Evolutionary conservation across 2,329 filamentous ascomycete species (phyloP), one percentile per base, ranked within the genome.

Genomic region (Apiospora hydei): DNA sequence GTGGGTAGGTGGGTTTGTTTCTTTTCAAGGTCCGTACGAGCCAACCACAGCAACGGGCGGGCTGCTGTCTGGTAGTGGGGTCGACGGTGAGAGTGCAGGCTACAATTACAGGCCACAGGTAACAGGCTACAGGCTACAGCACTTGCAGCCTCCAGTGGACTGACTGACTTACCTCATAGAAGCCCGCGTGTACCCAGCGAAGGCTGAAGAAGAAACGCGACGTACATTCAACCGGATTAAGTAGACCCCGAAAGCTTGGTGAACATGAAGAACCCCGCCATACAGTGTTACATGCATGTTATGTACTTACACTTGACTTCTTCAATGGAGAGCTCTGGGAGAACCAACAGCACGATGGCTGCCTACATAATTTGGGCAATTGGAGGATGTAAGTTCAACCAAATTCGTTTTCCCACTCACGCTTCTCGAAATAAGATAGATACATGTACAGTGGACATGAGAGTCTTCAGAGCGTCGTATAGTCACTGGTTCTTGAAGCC

Each of bases 41-140:
- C 57, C 57, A 64, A 64, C 57, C 57, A 64, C 57, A 64, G 57
- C 57, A 64, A 64, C 57, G 57, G 57, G 57, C 57, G 57, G 57
- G 57, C 57, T 64, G 30, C 34, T 64, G 34, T 38, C 11, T n/a
- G 34, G n/a, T 64, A 64, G 57, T 64, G 57, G 57, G 57, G 57
- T 64, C n/a, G 57, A 41, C n/a, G 49, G 49, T 51, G n/a, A 41
- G 57, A n/a, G 16, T 41, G 18, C 53, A 16, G 53, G 49, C 41
- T 11, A 43, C 41, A 43, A 4, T 53, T 51, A n/a, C 47, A 51
- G 47, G 6, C 47, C n/a, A 6, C 34, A 38, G 34, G 34, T 8
- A 11, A 4, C 49, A 51, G 47, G n/a, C 34, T 38, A 38, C 49
- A 51, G 47, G n/a, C 34, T 38, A 38, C 34, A 38, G 34, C 34